Conservation (phyloP, 192 early-diverging fungal species). For the Chytriomyces confervae region DNA sequence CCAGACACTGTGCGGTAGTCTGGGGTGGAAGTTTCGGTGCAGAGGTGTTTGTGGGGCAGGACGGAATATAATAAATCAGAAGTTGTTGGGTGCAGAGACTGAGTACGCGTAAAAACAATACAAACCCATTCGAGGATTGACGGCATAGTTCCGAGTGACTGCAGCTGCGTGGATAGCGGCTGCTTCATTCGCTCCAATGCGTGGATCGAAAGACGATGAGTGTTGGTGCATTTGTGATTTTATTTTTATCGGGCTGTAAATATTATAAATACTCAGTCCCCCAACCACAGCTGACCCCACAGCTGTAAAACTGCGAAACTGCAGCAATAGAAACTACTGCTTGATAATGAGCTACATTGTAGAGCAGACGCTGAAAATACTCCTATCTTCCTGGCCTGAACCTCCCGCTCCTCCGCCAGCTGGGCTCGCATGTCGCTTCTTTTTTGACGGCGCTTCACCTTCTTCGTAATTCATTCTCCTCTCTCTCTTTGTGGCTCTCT, state of each 20-base stretch:
- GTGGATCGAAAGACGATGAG: constrained; percentile 24
- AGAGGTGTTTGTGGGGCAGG: constrained; percentile 22
- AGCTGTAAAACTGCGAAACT: no score
- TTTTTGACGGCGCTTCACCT: not conserved
- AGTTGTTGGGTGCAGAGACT: not conserved
- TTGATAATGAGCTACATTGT: no score
- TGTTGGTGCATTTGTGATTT: constrained; percentile 14
- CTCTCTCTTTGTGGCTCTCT: not conserved
- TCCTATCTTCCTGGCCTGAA: no score
- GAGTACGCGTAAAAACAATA: not conserved
- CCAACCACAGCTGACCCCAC: no score
- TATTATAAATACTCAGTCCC: no score
- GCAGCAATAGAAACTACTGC: no score
- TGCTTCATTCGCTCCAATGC: constrained; percentile 60
- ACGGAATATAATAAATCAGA: not conserved
- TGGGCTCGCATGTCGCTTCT: not conserved
- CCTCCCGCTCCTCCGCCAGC: not conserved
- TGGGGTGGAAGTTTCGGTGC: constrained; percentile 39
- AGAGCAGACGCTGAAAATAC: no score
- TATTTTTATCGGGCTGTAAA: no score
- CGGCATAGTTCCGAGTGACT: constrained; percentile 82
- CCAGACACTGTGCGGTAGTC: constrained; percentile 98
- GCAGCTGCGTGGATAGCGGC: constrained; percentile 84
- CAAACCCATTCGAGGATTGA: constrained; percentile 87
- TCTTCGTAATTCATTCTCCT: not conserved